These are phyloP conservation scores for Arbutus unedo DNA, from an alignment of 148 eudicot species.

Conservation along the genomic window DNA sequence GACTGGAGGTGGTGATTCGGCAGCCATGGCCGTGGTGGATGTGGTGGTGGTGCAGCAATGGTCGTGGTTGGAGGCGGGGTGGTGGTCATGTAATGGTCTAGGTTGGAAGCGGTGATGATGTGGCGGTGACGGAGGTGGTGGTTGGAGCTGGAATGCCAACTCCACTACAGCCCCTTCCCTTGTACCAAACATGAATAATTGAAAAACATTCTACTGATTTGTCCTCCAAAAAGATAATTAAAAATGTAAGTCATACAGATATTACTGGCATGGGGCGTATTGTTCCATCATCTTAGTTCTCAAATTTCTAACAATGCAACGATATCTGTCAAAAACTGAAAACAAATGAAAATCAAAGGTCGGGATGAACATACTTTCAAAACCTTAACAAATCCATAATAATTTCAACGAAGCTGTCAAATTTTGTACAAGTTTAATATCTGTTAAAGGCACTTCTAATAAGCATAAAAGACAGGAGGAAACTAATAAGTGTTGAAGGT, in stretches of 20 bases:
- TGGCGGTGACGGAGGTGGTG: not conserved
- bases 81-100: not conserved
- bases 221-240: not conserved
- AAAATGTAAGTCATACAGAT: not conserved
- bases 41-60: not conserved
- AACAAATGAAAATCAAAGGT: not conserved
- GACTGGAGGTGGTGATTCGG: not conserved
- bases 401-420: too few relatives aligned
- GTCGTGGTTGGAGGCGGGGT: not conserved
- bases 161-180: not conserved
- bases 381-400: not conserved
- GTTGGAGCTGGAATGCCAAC: not conserved
- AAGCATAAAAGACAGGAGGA: too few relatives aligned
- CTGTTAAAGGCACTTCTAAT: too few relatives aligned
- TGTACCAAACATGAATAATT: not conserved
- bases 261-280: not conserved
- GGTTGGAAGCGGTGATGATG: not conserved
- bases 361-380: not conserved
- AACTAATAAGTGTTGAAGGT: too few relatives aligned
- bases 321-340: not conserved
- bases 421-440: not conserved
- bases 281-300: conserved; percentile 1
- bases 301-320: not conserved
- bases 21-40: not conserved
- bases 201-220: not conserved